Evolutionary conservation across 2,329 filamentous ascomycete species (phyloP).

Genomic region (Diaporthe capsici): DNA sequence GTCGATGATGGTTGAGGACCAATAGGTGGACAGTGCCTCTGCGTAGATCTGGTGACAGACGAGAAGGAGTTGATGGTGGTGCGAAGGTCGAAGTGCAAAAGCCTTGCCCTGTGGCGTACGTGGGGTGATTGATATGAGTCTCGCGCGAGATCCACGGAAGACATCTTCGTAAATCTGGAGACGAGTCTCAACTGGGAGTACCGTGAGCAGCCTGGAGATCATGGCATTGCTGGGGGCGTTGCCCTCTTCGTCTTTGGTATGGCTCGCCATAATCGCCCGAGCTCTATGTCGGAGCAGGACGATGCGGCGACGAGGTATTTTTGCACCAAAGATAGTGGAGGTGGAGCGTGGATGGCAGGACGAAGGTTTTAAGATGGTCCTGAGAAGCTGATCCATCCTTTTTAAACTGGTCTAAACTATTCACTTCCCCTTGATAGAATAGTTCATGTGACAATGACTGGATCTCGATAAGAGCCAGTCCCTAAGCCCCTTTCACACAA

Average conservation of each 20-base stretch:
- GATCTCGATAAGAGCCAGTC: background rate
- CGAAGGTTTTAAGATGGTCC: background rate
- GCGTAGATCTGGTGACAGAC: background rate
- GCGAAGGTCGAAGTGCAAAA: background rate
- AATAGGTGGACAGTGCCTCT: background rate
- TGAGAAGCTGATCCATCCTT: background rate
- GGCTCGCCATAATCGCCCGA: background rate
- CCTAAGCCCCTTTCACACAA: background rate
- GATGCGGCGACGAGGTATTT: background rate
- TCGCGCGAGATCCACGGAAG: background rate
- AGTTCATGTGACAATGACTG: background rate
- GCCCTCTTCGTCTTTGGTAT: background rate
- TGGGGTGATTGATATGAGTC: no score
- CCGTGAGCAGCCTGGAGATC: background rate
- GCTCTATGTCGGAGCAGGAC: background rate
- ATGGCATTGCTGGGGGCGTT: background rate
- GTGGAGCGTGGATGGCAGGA: background rate
- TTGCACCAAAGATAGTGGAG: background rate
- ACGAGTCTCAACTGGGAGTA: background rate
- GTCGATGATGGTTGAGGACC: background rate
- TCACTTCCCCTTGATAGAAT: background rate
- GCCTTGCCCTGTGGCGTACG: rapidly evolving
- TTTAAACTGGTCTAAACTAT: background rate
- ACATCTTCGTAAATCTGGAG: background rate
- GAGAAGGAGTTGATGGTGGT: background rate